These are phyloP conservation scores for Sugiyamaella japonica DNA, from an alignment of 1,139 yeast species.

Conservation along the genomic window DNA sequence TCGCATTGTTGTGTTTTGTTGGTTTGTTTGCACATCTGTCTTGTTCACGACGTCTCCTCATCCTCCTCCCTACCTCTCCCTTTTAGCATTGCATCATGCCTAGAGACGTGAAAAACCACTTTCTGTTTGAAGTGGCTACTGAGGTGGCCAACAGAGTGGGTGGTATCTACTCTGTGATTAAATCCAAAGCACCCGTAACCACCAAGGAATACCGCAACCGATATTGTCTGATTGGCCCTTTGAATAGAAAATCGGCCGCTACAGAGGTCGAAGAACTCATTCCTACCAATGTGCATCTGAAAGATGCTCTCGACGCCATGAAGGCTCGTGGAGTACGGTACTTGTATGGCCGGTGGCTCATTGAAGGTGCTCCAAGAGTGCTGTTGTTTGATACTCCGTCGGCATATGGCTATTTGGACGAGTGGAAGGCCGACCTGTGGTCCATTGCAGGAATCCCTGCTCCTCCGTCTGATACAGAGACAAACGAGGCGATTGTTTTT, in stretches of 20 bases:
- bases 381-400: slow-evolving; percentile 81
- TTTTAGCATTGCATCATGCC: slow-evolving; percentile 22
- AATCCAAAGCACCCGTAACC: slow-evolving; percentile 95
- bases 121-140: slow-evolving; percentile 91
- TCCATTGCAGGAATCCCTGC: slow-evolving; percentile 87
- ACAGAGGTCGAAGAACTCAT: slow-evolving; percentile 89
- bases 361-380: slow-evolving; percentile 96
- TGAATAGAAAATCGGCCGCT: slow-evolving; percentile 76
- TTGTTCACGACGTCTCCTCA: too few species aligned
- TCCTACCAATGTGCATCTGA: slow-evolving; percentile 58
- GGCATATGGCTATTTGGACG: slow-evolving; percentile 68
- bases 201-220: slow-evolving; percentile 90
- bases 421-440: slow-evolving; percentile 97
- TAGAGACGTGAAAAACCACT: slow-evolving; percentile 63
- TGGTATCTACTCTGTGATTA: slow-evolving; percentile 94
- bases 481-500: slow-evolving; percentile 86
- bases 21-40: too few species aligned
- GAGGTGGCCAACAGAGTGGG: slow-evolving; percentile 98
- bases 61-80: not conserved
- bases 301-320: slow-evolving; percentile 56
- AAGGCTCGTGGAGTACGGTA: slow-evolving; percentile 75
- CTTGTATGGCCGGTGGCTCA: slow-evolving; percentile 93
- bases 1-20: too few species aligned
- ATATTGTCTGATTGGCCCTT: slow-evolving; percentile 85
- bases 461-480: slow-evolving; percentile 83